Evolutionary conservation across 2,329 filamentous ascomycete genomes (phyloP), one percentile per base, ranked within the genome.

Genomic region (Albifimbria verrucaria): DNA sequence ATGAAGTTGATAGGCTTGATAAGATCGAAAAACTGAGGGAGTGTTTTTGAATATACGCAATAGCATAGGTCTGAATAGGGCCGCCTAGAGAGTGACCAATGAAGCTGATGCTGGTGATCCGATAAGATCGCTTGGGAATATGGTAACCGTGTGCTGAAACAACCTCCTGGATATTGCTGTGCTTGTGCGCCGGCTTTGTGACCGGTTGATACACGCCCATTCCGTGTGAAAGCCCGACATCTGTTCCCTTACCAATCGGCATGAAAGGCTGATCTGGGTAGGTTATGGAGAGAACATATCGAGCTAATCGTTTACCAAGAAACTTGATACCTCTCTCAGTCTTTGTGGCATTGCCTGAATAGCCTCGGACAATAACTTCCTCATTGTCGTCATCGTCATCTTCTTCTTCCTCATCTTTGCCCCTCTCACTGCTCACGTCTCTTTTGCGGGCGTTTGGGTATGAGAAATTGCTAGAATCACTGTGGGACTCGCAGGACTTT

Each of bases 241-340:
- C 65, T 4, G 74, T 69, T 7, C 75, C 75, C 62, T 84, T 84
- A 15, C 75, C 71, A 22, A 77, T 74, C 1, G 93, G 92, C 2
- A 92, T 77, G 63, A 87, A 96, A 4, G 93, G 92, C 63, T 97
- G 92, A 65, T 97, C 92, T 1, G 94, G 94, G 66, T 96, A 96
- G 25, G 93, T 96, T 74, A 96, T 86, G 50, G 87, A 82, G 43
- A 99, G 78, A 25, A 97, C 84, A 67, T 93, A 96, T 74, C 92
- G 92, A 20, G 94, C 94, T 23, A 99, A 81, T 49, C 94, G 84
- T 69, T 97, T 97, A 20, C 94, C 94, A 5, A 99, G 82, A 69
- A 96, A 99, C 69, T 97, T 96, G 65, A 99, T 97, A 17, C 94
- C 94, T 58, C 88, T 86, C 72, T 99, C 94, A 2, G 94, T 99